Evolutionary conservation across 306 rosid genomes (phyloP).

Genomic region (Hippophae rhamnoides): DNA sequence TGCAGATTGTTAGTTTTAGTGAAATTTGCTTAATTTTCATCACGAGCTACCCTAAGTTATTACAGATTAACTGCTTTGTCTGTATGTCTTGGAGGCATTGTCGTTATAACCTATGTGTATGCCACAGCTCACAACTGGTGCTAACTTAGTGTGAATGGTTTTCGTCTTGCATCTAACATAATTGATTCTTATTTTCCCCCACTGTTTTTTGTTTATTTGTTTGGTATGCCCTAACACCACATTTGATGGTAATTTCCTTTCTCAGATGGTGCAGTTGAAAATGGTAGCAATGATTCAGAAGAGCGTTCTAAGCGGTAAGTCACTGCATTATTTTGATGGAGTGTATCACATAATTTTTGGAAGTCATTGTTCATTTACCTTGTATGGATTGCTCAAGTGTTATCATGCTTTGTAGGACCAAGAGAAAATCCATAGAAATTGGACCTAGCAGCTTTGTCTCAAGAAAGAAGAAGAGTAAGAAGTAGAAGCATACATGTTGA

Average conservation of each 20-base stretch:
- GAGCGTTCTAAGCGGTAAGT: slow-evolving; percentile 52
- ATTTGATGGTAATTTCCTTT: slow-evolving; percentile 5
- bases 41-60: background rate
- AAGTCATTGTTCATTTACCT: slow-evolving; percentile 1
- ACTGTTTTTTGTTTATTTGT: too few species aligned
- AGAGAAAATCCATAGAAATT: slow-evolving; percentile 74
- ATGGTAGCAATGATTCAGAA: slow-evolving; percentile 44
- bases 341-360: background rate
- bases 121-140: background rate
- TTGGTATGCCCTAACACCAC: background rate
- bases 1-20: background rate
- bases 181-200: background rate
- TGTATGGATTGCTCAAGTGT: background rate
- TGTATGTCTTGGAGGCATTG: background rate
- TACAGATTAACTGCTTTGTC: background rate
- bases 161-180: slow-evolving; percentile 1
- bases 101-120: background rate
- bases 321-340: slow-evolving; percentile 7
- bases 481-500: slow-evolving; percentile 25
- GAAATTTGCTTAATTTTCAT: background rate
- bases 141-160: background rate
- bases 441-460: slow-evolving; percentile 91
- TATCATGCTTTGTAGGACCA: slow-evolving; percentile 39
- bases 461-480: slow-evolving; percentile 83
- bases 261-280: slow-evolving; percentile 37